A percentile compares a stretch with the other conserved stretches of the same genome.
Evolutionary conservation across 768 basidiomycete genomes (phyloP).

Genomic region (Agaricus sinodeliciosus): DNA sequence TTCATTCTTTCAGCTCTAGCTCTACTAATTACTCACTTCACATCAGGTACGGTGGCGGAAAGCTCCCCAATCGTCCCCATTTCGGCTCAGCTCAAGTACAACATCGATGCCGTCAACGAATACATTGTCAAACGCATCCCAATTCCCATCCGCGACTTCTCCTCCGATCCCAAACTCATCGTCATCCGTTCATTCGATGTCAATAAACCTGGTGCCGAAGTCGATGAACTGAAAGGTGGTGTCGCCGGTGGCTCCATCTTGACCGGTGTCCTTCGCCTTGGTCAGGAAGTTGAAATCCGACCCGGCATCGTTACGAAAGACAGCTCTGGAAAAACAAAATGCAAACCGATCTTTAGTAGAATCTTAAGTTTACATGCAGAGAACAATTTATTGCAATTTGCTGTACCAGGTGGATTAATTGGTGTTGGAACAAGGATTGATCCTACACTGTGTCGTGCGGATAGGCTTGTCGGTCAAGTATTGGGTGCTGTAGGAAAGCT

Average conservation of each 20-base stretch:
- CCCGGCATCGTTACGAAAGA: conserved; percentile 98
- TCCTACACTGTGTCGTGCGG: conserved; percentile 94
- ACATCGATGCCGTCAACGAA: conserved; percentile 98
- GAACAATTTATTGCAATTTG: conserved; percentile 89
- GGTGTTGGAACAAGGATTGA: conserved; percentile 98
- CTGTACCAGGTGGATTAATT: conserved; percentile 95
- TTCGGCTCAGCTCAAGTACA: conserved; percentile 97
- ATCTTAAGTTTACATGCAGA: conserved; percentile 94
- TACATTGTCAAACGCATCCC: conserved; percentile 97
- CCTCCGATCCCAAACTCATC: conserved; percentile 86
- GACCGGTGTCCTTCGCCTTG: conserved; percentile 83
- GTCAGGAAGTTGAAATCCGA: conserved; percentile 93
- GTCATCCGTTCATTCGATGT: conserved; percentile 99
- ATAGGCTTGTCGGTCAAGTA: conserved; percentile 95
- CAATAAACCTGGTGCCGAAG: conserved; percentile 97
- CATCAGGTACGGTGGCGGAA: conserved; percentile 91
- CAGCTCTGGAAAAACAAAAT: conserved; percentile 79
- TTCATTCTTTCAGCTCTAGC: background rate
- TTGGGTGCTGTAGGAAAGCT: conserved; percentile 91
- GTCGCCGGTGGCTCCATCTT: conserved; percentile 97
- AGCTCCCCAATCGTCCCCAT: conserved; percentile 97
- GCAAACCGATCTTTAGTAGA: conserved; percentile 87
- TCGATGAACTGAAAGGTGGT: conserved; percentile 95
- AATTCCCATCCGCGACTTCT: conserved; percentile 90
- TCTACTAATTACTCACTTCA: background rate